Conservation (phyloP, 2,329 filamentous ascomycete genomes). For the Cladosporium sp. region DNA sequence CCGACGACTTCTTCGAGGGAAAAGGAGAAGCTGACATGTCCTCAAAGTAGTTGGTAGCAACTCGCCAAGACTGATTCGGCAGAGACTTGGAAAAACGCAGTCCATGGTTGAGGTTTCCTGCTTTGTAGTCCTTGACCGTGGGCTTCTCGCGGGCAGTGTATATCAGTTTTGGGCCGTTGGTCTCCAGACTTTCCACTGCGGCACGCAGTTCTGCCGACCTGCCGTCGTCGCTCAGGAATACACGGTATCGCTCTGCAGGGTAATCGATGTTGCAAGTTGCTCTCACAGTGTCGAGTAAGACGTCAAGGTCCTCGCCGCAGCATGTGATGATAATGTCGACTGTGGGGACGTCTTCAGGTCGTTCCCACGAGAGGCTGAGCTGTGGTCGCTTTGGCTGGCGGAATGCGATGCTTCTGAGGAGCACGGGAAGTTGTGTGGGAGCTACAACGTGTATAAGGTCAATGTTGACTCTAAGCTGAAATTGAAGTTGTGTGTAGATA, state of each 20-base stretch:
- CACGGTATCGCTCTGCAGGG: slow-evolving; percentile 40
- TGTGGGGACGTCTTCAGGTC: slow-evolving; percentile 38
- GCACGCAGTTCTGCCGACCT: slow-evolving; percentile 39
- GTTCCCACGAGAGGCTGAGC: slow-evolving; percentile 7
- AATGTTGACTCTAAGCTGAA: background rate
- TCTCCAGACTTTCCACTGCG: slow-evolving; percentile 39
- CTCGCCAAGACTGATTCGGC: slow-evolving; percentile 2
- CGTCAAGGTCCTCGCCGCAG: slow-evolving; percentile 47
- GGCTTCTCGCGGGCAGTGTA: slow-evolving; percentile 50
- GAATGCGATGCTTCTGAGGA: slow-evolving; percentile 15
- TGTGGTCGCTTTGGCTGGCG: slow-evolving; percentile 10
- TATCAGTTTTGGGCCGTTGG: slow-evolving; percentile 40
- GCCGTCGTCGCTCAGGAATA: slow-evolving; percentile 47
- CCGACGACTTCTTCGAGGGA: slow-evolving; percentile 31
- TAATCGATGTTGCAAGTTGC: slow-evolving; percentile 45
- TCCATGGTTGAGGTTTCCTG: slow-evolving; percentile 60
- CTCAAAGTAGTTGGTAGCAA: background rate
- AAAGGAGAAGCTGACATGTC: background rate
- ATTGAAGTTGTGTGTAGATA: background rate
- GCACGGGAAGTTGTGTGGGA: slow-evolving; percentile 15
- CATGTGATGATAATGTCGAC: slow-evolving; percentile 50
- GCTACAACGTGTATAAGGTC: background rate
- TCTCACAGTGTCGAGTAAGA: slow-evolving; percentile 46
- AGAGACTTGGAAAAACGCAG: slow-evolving; percentile 10
- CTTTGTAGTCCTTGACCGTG: slow-evolving; percentile 52